Evolutionary conservation across 1,284 basidiomycete genomes (phyloP).

Genomic region (Malassezia restricta): DNA sequence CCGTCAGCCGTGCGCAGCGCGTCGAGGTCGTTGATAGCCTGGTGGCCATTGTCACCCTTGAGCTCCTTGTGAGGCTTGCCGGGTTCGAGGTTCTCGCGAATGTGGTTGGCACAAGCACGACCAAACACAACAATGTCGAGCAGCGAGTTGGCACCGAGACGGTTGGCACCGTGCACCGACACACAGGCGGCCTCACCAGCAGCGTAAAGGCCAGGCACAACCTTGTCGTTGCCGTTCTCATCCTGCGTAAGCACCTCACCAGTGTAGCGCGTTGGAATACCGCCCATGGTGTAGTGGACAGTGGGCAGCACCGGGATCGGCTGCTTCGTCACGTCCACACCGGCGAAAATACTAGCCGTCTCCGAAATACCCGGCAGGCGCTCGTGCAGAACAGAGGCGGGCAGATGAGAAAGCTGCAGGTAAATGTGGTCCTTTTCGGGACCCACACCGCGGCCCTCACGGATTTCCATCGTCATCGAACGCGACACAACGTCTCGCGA

Average conservation of each 20-base stretch:
- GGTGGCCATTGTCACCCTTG: slow-evolving; percentile 72
- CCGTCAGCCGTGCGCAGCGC: slow-evolving; percentile 65
- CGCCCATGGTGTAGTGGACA: slow-evolving; percentile 61
- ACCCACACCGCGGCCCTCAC: slow-evolving; percentile 96
- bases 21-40: slow-evolving; percentile 80
- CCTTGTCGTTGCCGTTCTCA: slow-evolving; percentile 66
- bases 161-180: slow-evolving; percentile 97
- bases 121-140: slow-evolving; percentile 99
- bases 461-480: slow-evolving; percentile 97
- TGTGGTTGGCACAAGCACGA: slow-evolving; percentile 95
- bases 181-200: slow-evolving; percentile 98
- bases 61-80: slow-evolving; percentile 84
- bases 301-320: slow-evolving; percentile 56
- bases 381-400: slow-evolving; percentile 88
- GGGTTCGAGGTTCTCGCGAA: slow-evolving; percentile 76
- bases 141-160: slow-evolving; percentile 96
- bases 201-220: slow-evolving; percentile 94
- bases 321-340: slow-evolving; percentile 99
- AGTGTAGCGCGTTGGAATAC: slow-evolving; percentile 97
- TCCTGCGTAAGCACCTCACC: slow-evolving; percentile 71
- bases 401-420: slow-evolving; percentile 92
- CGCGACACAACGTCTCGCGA: slow-evolving; percentile 99
- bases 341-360: slow-evolving; percentile 96
- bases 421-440: slow-evolving; percentile 97
- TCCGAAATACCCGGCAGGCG: slow-evolving; percentile 98